These are phyloP conservation scores for Linum tenue DNA, from an alignment of 345 rosid genomes.

Conservation along the genomic window DNA sequence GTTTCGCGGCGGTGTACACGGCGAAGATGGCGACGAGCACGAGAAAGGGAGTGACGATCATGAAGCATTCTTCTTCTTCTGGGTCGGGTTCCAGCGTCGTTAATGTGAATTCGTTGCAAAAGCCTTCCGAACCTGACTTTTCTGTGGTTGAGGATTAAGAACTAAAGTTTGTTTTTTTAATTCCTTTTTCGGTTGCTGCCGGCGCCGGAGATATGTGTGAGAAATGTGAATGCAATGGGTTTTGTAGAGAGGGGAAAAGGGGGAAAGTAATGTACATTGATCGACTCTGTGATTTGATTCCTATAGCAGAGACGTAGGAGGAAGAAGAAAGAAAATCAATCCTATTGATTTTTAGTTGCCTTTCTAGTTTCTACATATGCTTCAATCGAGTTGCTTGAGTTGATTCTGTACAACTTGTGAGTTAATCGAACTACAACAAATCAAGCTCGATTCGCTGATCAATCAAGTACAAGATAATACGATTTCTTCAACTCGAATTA, in stretches of 20 bases:
- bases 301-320: too few relatives aligned
- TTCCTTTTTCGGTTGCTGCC: not conserved
- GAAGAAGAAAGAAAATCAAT: too few relatives aligned
- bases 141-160: slow-evolving; percentile 43
- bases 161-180: not conserved
- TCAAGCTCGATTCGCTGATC: too few relatives aligned
- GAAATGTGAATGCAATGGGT: slow-evolving; percentile 8
- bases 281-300: too few relatives aligned
- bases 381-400: too few relatives aligned
- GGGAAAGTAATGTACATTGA: not conserved
- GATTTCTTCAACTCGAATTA: too few relatives aligned
- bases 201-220: not conserved
- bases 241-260: not conserved
- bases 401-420: too few relatives aligned
- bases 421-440: too few relatives aligned
- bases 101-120: slow-evolving; percentile 40
- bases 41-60: slow-evolving; percentile 24
- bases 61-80: slow-evolving; percentile 17
- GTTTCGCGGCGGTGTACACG: slow-evolving; percentile 14
- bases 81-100: slow-evolving; percentile 35
- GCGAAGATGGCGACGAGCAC: slow-evolving; percentile 32
- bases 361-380: too few relatives aligned
- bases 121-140: slow-evolving; percentile 82
- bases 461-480: too few relatives aligned
- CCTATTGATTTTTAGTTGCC: too few relatives aligned